Percentiles rank a stretch among this genome's conserved stretches.
These are phyloP conservation scores for Mitragyna speciosa DNA, from an alignment of 257 asterid genomes.

Conservation along the genomic window DNA sequence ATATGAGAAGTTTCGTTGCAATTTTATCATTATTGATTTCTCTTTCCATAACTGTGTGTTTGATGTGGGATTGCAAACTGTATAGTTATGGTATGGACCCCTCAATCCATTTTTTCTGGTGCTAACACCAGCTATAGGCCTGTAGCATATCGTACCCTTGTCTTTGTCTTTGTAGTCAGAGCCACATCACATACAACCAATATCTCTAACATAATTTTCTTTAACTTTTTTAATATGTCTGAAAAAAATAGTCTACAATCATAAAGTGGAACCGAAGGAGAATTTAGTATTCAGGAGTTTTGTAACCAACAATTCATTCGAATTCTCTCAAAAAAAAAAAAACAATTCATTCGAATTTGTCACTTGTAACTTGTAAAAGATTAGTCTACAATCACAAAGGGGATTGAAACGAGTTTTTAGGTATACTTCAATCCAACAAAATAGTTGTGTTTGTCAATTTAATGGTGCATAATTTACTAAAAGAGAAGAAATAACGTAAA, in stretches of 20 bases:
- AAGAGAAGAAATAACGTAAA: not conserved
- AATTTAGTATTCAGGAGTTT: too few species aligned
- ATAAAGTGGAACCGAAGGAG: too few species aligned
- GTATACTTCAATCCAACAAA: too few species aligned
- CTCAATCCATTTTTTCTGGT: not conserved
- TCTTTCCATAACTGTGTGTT: not conserved
- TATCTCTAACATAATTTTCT: not conserved
- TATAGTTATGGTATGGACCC: not conserved
- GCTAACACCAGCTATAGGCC: not conserved
- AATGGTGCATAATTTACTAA: too few species aligned
- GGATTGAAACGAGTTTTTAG: not conserved
- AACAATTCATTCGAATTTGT: too few species aligned
- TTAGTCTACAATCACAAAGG: not conserved
- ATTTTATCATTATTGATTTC: not conserved
- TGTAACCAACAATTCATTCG: too few species aligned
- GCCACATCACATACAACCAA: not conserved
- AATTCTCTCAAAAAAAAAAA: too few species aligned
- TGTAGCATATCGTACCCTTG: not conserved
- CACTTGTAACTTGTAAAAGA: too few species aligned
- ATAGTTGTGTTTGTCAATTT: too few species aligned
- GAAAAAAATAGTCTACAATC: not conserved
- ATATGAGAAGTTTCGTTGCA: not conserved
- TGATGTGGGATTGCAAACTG: not conserved
- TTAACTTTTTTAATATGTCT: not conserved
- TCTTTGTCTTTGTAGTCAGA: conserved; percentile 10